A percentile compares a stretch with the other conserved stretches of the same genome.
These are phyloP conservation scores for Typha latifolia DNA, from an alignment of 176 grass and related monocot species.

Conservation along the genomic window DNA sequence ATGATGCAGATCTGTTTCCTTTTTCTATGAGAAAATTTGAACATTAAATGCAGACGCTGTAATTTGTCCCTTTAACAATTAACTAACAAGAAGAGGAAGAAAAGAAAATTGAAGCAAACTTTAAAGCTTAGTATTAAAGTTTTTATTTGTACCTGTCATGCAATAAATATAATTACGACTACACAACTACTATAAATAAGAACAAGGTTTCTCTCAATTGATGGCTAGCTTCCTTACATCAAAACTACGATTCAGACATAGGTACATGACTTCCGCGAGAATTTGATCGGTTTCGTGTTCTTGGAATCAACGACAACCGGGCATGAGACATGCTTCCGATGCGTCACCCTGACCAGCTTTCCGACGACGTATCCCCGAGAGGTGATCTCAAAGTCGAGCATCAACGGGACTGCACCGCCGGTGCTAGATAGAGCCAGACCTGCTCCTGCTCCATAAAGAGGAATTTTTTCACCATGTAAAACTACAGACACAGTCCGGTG, in stretches of 20 bases:
- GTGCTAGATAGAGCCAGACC: constrained; percentile 31
- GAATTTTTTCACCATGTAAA: constrained; percentile 59
- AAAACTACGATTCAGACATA: constrained; percentile 16
- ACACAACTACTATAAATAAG: background rate
- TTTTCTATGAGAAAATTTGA: too few species aligned
- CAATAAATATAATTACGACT: background rate
- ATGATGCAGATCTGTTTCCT: too few species aligned
- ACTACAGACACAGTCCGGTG: constrained; percentile 22
- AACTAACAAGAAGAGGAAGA: background rate
- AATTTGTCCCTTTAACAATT: background rate
- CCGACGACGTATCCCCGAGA: constrained; percentile 63
- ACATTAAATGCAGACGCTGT: too few species aligned
- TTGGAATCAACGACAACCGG: constrained; percentile 28
- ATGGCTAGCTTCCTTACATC: constrained; percentile 16
- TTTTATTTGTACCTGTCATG: background rate
- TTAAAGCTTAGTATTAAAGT: background rate
- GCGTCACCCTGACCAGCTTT: constrained; percentile 68
- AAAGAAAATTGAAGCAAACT: background rate
- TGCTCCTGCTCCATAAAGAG: constrained; percentile 75
- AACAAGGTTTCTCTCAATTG: background rate
- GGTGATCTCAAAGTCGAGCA: constrained; percentile 36
- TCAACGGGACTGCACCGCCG: constrained; percentile 42
- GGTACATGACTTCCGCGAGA: constrained; percentile 34
- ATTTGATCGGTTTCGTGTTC: constrained; percentile 48
- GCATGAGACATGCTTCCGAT: constrained; percentile 40